Conservation (phyloP, 2,329 filamentous ascomycete genomes). For the Mollisia scopiformis region DNA sequence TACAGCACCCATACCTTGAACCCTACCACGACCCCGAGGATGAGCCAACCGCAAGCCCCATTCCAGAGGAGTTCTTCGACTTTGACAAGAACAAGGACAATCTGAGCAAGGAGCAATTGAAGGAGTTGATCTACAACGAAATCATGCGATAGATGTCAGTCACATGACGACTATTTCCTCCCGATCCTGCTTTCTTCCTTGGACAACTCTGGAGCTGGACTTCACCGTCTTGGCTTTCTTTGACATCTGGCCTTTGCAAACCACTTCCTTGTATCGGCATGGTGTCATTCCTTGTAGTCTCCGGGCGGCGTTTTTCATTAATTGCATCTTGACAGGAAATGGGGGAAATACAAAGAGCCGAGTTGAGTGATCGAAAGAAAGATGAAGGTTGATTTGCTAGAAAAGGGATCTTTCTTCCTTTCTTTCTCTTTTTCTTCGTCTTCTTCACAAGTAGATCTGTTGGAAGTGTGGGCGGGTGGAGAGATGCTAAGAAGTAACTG, state of each 20-base stretch:
- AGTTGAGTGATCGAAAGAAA: no score
- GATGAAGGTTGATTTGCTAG: background rate
- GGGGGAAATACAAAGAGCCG: background rate
- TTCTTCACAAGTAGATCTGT: background rate
- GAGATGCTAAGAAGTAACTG: no score
- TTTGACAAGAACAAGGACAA: constrained; percentile 99
- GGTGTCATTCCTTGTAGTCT: background rate
- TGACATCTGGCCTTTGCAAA: background rate
- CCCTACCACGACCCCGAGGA: constrained; percentile 99
- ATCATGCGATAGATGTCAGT: constrained; percentile 59
- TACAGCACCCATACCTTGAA: constrained; percentile 97
- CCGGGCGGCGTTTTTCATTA: background rate
- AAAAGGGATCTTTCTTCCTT: no score
- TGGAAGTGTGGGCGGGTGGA: background rate
- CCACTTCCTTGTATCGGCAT: background rate
- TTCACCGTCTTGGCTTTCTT: background rate
- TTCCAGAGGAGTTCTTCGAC: constrained; percentile 99
- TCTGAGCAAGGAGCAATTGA: constrained; percentile 96
- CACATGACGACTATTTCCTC: background rate
- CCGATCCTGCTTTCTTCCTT: background rate
- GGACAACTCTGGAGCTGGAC: background rate
- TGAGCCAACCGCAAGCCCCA: constrained; percentile 93
- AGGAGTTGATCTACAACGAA: constrained; percentile 96
- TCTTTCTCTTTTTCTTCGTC: no score
- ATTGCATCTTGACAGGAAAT: background rate